Conservation (phyloP, 192 early-diverging fungal species). For the Umbelopsis vinacea region DNA sequence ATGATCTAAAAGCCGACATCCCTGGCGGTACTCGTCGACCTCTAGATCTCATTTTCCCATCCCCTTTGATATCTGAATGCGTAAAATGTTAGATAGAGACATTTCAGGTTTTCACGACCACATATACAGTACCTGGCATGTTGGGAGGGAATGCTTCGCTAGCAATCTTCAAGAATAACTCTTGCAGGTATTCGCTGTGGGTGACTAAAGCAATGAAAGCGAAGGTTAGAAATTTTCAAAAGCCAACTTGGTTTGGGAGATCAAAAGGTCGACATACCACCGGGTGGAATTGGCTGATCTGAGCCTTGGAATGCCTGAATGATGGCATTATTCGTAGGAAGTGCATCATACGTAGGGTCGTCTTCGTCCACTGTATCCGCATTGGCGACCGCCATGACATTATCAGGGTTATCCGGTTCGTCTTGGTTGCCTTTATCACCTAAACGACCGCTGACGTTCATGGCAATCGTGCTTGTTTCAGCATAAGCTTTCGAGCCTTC, state of each 20-base stretch:
- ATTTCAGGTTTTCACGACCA: conserved; percentile 9
- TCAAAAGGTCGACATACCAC: not conserved
- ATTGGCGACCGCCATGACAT: conserved; percentile 5
- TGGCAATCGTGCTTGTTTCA: conserved; percentile 51
- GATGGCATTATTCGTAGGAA: not conserved
- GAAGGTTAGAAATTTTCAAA: not conserved
- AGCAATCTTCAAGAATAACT: conserved; percentile 54
- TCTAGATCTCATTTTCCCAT: not conserved
- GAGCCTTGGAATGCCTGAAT: not conserved
- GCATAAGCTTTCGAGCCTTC: conserved; percentile 48
- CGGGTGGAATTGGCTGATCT: not conserved
- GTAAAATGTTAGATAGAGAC: not conserved
- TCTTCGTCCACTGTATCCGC: not conserved
- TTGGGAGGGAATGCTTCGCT: conserved; percentile 53
- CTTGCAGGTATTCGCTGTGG: conserved; percentile 36
- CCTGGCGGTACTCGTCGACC: conserved; percentile 42
- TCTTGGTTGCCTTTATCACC: conserved; percentile 12
- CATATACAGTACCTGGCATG: conserved; percentile 31
- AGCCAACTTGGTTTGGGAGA: not conserved
- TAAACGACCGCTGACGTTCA: conserved; percentile 38
- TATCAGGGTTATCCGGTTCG: conserved; percentile 7
- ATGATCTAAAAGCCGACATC: conserved; percentile 37
- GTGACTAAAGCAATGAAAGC: not conserved
- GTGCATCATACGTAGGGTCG: not conserved
- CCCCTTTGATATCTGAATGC: not conserved